Conservation (phyloP, 805 yeast genomes). For the Yarrowia phangngaensis region DNA sequence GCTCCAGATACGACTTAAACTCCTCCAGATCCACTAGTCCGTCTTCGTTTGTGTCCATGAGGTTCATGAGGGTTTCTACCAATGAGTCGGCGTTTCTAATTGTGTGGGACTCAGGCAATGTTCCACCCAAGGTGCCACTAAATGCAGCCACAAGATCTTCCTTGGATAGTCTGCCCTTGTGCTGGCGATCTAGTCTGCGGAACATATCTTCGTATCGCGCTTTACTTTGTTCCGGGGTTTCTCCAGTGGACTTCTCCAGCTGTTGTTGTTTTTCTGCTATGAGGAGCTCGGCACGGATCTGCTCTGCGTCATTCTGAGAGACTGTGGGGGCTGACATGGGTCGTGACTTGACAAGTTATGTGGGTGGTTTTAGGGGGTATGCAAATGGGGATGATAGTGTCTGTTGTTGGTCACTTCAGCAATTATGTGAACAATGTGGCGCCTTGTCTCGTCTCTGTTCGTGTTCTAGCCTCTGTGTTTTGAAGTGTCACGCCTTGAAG, state of each 20-base stretch:
- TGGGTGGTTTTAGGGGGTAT: too few relatives aligned
- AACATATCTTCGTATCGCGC: slow-evolving; percentile 21
- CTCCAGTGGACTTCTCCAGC: slow-evolving; percentile 15
- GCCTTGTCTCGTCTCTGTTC: too few relatives aligned
- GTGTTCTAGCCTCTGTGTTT: slow-evolving; percentile 10
- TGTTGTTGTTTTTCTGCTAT: slow-evolving; percentile 21
- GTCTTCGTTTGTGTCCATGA: slow-evolving; percentile 49
- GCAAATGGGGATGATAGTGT: too few relatives aligned
- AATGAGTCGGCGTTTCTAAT: slow-evolving; percentile 47
- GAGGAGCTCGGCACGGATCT: slow-evolving; percentile 15
- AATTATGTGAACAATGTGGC: too few relatives aligned
- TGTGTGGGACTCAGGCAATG: slow-evolving; percentile 21
- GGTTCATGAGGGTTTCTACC: slow-evolving; percentile 52
- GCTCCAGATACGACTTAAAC: slow-evolving; percentile 58
- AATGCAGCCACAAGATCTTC: slow-evolving; percentile 19
- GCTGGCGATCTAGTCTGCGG: slow-evolving; percentile 8
- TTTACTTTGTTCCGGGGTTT: slow-evolving; percentile 16
- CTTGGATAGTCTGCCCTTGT: slow-evolving; percentile 17
- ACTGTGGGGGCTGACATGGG: not conserved
- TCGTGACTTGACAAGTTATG: not conserved
- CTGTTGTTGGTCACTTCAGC: too few relatives aligned
- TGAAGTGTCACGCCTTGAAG: too few relatives aligned
- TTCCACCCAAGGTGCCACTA: slow-evolving; percentile 9
- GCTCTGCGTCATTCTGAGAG: slow-evolving; percentile 10
- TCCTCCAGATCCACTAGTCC: slow-evolving; percentile 53